A percentile compares a stretch with the other conserved stretches of the same genome.
Evolutionary conservation across 1,284 basidiomycete species (phyloP).

Genomic region (Rhodotorula sp.): DNA sequence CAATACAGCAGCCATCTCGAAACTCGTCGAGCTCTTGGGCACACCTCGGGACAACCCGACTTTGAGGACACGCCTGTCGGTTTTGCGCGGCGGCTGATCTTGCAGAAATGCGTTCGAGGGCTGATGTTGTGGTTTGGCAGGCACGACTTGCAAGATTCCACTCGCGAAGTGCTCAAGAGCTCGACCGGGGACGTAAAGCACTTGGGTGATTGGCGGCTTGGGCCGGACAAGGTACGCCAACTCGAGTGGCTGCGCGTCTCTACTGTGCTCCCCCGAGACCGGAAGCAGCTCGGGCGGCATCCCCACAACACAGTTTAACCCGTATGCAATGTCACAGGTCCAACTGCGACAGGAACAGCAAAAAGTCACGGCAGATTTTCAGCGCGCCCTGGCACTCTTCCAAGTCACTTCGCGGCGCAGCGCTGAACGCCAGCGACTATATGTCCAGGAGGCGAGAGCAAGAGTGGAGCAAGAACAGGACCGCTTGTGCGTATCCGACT

Average conservation of each 20-base stretch:
- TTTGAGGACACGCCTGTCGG: slow-evolving; percentile 75
- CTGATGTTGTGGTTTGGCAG: slow-evolving; percentile 40
- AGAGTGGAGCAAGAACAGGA: slow-evolving; percentile 51
- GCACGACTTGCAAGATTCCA: slow-evolving; percentile 84
- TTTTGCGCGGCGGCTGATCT: slow-evolving; percentile 31
- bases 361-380: slow-evolving; percentile 90
- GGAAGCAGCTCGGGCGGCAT: neutral
- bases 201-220: slow-evolving; percentile 65
- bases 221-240: slow-evolving; percentile 56
- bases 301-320: neutral
- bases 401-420: slow-evolving; percentile 86
- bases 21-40: slow-evolving; percentile 86
- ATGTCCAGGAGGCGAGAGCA: slow-evolving; percentile 74
- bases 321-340: slow-evolving; percentile 28
- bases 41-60: slow-evolving; percentile 70
- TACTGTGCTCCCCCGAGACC: neutral
- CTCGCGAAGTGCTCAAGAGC: slow-evolving; percentile 88
- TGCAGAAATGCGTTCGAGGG: neutral
- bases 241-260: neutral
- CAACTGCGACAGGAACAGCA: slow-evolving; percentile 56
- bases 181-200: slow-evolving; percentile 89
- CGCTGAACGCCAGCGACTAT: slow-evolving; percentile 78
- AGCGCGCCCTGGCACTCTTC: slow-evolving; percentile 82
- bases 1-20: slow-evolving; percentile 92
- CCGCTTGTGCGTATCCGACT: slow-evolving; percentile 25